Conservation (phyloP, 179 eudicot genomes). For the Gypsophila paniculata region DNA sequence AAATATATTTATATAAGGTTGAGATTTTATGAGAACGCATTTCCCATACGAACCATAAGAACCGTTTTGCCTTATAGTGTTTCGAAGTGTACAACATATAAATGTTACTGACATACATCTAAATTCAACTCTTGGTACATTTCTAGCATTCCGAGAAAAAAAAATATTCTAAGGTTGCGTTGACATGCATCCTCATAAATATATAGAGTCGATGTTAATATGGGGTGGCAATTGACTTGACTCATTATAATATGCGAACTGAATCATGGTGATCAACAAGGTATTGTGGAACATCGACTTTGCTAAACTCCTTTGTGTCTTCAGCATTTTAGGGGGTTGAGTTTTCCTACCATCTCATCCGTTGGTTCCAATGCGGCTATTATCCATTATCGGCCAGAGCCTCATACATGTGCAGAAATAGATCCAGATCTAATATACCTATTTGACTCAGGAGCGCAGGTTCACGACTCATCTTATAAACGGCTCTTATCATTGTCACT, state of each 20-base stretch:
- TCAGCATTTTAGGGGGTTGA: constrained; percentile 89
- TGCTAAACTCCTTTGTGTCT: constrained; percentile 15
- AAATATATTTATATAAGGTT: not conserved
- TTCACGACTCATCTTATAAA: constrained; percentile 23
- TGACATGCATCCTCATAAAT: not conserved
- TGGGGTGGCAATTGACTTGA: not conserved
- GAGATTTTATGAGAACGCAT: too few relatives aligned
- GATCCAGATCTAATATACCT: constrained; percentile 80
- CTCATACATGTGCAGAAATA: constrained; percentile 75
- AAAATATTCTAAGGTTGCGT: too few relatives aligned
- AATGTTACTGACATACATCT: too few relatives aligned
- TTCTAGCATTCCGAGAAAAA: too few relatives aligned
- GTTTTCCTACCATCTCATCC: constrained; percentile 96
- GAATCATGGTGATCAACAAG: not conserved
- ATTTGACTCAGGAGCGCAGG: constrained; percentile 97
- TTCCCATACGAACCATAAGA: too few relatives aligned
- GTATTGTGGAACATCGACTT: not conserved
- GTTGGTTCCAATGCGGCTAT: constrained; percentile 96
- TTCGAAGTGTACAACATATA: too few relatives aligned
- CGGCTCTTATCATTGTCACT: not conserved
- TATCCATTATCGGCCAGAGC: constrained; percentile 72
- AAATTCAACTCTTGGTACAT: too few relatives aligned
- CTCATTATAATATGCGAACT: not conserved
- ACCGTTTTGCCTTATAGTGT: too few relatives aligned
- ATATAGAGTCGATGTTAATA: not conserved